These are phyloP conservation scores for Nadsonia starkeyi-henricii DNA, from an alignment of 1,139 yeast species.

Conservation along the genomic window DNA sequence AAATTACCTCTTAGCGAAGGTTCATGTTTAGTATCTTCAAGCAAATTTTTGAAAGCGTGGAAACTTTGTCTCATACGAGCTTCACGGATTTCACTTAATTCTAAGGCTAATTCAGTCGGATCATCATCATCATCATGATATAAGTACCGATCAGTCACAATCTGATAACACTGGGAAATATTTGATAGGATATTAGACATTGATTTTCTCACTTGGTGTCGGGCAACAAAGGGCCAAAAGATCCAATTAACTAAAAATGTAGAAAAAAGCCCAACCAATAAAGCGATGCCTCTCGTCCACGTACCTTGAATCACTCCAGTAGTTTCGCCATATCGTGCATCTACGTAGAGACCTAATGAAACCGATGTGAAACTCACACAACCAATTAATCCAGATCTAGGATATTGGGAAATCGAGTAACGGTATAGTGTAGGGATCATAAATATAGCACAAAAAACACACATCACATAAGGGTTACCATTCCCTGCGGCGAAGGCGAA, in stretches of 20 bases:
- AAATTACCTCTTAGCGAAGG: conserved; percentile 21
- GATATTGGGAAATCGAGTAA: conserved; percentile 20
- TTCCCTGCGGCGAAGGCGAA: conserved; percentile 33
- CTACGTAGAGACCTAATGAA: conserved; percentile 19
- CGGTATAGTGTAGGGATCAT: conserved; percentile 25
- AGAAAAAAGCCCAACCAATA: conserved; percentile 27
- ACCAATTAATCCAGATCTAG: conserved; percentile 32
- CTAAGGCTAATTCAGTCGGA: conserved; percentile 31
- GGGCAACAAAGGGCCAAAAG: conserved; percentile 36
- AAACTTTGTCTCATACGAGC: conserved; percentile 33
- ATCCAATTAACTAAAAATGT: conserved; percentile 32
- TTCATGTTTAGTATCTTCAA: conserved; percentile 28
- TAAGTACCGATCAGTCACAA: conserved; percentile 33
- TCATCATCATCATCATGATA: conserved; percentile 34
- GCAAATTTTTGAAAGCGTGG: conserved; percentile 27
- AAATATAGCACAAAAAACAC: conserved; percentile 27
- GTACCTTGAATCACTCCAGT: conserved; percentile 16
- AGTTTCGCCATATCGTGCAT: conserved; percentile 7
- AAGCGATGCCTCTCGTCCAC: conserved; percentile 29
- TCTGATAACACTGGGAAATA: conserved; percentile 33
- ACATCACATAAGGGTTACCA: conserved; percentile 28
- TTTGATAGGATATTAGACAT: conserved; percentile 28
- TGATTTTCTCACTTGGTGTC: conserved; percentile 29
- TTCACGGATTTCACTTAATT: conserved; percentile 33
- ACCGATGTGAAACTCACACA: conserved; percentile 30